phyloP scores from a whole-genome alignment of 1,284 basidiomycete genomes.

The Microbotryomycetes sp. region DNA sequence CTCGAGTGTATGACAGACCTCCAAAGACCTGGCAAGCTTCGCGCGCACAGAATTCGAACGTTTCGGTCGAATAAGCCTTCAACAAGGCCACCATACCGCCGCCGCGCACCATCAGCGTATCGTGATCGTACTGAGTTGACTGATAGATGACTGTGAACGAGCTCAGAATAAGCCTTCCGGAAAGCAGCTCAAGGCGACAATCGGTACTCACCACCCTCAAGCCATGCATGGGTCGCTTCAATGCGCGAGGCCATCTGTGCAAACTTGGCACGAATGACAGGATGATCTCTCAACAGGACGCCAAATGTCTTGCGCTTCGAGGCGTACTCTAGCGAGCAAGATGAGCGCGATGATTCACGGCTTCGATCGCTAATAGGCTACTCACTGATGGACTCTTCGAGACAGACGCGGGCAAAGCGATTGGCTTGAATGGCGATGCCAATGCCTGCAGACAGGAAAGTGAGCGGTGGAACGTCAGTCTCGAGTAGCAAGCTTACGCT shows the following conservation, averaged over 20 bases:
- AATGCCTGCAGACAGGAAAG: conserved; percentile 9
- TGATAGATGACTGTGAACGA: conserved; percentile 23
- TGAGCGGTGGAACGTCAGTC: too few relatives aligned
- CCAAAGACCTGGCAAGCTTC: conserved; percentile 35
- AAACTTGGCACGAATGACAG: conserved; percentile 36
- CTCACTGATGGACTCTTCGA: conserved; percentile 23
- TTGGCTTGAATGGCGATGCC: conserved; percentile 35
- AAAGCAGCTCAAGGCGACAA: not conserved
- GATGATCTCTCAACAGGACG: conserved; percentile 32
- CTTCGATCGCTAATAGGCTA: too few relatives aligned
- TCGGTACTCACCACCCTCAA: conserved; percentile 12
- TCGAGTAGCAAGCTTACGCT: not conserved
- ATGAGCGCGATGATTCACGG: not conserved
- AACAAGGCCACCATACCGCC: conserved; percentile 30
- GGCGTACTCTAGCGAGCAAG: conserved; percentile 28
- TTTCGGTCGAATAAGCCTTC: conserved; percentile 28
- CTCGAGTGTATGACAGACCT: conserved; percentile 30
- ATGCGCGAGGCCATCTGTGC: conserved; percentile 32
- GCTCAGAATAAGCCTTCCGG: not conserved
- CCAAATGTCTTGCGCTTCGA: conserved; percentile 35
- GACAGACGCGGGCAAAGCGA: conserved; percentile 25
- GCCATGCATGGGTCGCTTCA: conserved; percentile 32
- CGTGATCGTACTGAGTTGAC: conserved; percentile 18
- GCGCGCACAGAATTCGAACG: conserved; percentile 24
- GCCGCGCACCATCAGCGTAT: conserved; percentile 23